Evolutionary conservation across 2,329 filamentous ascomycete genomes (phyloP), one percentile per base, ranked within the genome.

Genomic region (Paecilomyces fulvus): DNA sequence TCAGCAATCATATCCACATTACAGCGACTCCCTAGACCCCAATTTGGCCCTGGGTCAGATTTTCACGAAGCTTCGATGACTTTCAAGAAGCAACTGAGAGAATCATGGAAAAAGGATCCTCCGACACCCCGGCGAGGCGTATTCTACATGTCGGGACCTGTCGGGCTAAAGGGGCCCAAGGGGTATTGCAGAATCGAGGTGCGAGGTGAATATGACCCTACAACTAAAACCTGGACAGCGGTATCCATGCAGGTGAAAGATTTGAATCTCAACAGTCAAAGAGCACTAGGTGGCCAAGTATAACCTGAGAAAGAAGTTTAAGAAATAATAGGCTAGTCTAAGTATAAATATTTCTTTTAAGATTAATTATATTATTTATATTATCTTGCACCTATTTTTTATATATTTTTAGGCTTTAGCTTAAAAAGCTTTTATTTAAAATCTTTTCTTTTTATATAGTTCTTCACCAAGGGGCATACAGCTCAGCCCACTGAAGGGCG

Each of bases 171-270:
- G 53, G 71, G 71, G 3, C 64, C 68, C 1, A 63, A 64, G 30
- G 71, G 70, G 10, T 65, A 67, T 53, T 72, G 70, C 55, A 66
- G 70, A 54, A 61, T 72, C 54, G 69, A 73, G 57, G 68, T 73
- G 9, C 60, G 59, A 20, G 71, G 68, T 28, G 70, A 71, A 64
- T 73, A 72, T 57, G 66, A 73, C 53, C 69, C 70, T 43, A 59
- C 55, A 11, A 60, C 63, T 6, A 61, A 62, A 28, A 61, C 59
- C 51, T 73, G 69, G 69, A 59, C 63, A 31, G 61, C 56, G 14
- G 59, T 73, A 23, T 64, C 65, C 23, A 66, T 71, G 60, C 58
- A 65, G 31, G 56, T 73, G 7, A 69, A 63, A 50, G 71, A 73
- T 56, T 23, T 71, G 43, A 67, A 61, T 30, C 52, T 65, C 30